Conservation (phyloP, 192 early-diverging fungal species). For the Coemansia sp. region DNA sequence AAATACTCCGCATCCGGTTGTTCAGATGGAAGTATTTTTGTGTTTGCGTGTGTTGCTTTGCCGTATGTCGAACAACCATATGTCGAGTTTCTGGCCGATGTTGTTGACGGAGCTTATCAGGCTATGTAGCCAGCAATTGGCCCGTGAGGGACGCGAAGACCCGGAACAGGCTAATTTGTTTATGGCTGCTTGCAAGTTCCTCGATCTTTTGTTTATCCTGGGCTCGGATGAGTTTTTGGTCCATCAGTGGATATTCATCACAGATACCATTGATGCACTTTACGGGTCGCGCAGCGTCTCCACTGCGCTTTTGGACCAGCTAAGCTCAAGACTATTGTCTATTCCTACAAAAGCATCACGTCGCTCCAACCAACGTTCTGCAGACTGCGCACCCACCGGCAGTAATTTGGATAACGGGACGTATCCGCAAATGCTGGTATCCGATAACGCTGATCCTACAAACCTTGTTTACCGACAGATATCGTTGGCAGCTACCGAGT, state of each 20-base stretch:
- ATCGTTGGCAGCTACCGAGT: background rate
- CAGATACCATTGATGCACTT: conserved; percentile 77
- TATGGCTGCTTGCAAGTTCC: conserved; percentile 84
- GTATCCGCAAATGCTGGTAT: conserved; percentile 33
- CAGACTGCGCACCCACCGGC: conserved; percentile 11
- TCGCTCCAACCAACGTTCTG: conserved; percentile 17
- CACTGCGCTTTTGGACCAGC: conserved; percentile 66
- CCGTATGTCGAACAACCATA: conserved; percentile 76
- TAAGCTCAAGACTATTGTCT: conserved; percentile 62
- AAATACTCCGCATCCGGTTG: conserved; percentile 62
- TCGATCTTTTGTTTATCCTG: conserved; percentile 80
- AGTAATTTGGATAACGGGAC: conserved; percentile 25
- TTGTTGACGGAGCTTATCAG: conserved; percentile 82
- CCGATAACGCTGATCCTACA: conserved; percentile 27
- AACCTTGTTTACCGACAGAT: conserved; percentile 31
- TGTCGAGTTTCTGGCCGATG: conserved; percentile 91
- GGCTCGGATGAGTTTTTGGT: conserved; percentile 84
- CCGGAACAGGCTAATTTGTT: conserved; percentile 72
- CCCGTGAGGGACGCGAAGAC: conserved; percentile 42
- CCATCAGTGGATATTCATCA: conserved; percentile 95
- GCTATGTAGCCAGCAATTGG: conserved; percentile 27
- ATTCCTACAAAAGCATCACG: conserved; percentile 20
- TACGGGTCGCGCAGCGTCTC: conserved; percentile 57
- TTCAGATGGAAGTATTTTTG: conserved; percentile 83
- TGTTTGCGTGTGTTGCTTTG: conserved; percentile 81